Evolutionary conservation across 2,329 filamentous ascomycete genomes (phyloP), one percentile per base, ranked within the genome.

Genomic region (Talaromyces sp.): DNA sequence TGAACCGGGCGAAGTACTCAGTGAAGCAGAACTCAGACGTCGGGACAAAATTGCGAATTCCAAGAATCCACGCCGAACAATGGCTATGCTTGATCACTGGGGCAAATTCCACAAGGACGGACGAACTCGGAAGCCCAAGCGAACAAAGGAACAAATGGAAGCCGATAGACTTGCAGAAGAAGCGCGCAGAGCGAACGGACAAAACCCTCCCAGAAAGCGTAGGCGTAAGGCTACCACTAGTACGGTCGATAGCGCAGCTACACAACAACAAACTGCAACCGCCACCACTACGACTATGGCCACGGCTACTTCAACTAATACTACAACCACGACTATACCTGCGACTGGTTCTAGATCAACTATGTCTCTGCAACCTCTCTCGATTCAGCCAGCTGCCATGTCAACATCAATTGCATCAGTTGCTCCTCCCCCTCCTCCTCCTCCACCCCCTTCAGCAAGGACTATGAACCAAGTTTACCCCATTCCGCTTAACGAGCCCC

Each of bases 51-150:
- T 80, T 50, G 71, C 73, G 50, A 78, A 79, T 62, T 80, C 78
- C 22, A 80, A 80, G 69, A 80, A 80, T 58, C 78, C 78, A 5
- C 79, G 78, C 65, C 73, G 78, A 33, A 80, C 78, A 9, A 77
- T 79, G 68, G 78, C 78, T 50, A 80, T 80, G 78, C 73, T 80
- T 31, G 76, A 80, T 65, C 78, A 80, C 68, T 80, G 78, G 78
- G 76, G 73, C 22, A 76, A 78, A 27, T 80, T 80, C 71, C 79
- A 79, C 62, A 70, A 72, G 13, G 78, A 79, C 69, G 78, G 78
- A 35, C 75, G 78, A n/a, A 78, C 75, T 22, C 75, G 78, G 39
- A 79, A 80, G 60, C 78, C 78, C 35, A 80, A 80, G 67, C 75
- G 78, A 8, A 79, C 78, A 37, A 80, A 80, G 67, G 78, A 76